Evolutionary conservation across 163 green algal species (phyloP), one percentile per base, ranked within the genome.

Genomic region (Scenedesmus sp.): DNA sequence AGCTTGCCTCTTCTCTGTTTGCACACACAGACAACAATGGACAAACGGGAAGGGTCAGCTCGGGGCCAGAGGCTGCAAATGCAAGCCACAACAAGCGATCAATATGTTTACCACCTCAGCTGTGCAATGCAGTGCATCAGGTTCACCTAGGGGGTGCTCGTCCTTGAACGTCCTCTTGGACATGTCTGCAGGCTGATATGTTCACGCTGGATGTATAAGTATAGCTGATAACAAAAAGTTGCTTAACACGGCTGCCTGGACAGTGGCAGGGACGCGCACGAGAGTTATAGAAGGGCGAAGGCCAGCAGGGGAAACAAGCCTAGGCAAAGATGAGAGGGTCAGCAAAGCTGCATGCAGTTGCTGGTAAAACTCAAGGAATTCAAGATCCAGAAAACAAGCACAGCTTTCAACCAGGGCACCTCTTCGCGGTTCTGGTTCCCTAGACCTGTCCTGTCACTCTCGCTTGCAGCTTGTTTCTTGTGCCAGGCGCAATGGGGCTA

Each of bases 1-100:
- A 3, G 97, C 97, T 91, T 99, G 96, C 7, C 98, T 94, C 94
- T 99, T 99, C 92, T 99, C 98, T 99, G 96, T 90, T 91, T 86
- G 76, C 52, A 79, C 9, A 60, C 70, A 79, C 23, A 79, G 70
- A 79, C 70, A 79, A 79, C 70, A 79, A 79, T 79, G 70, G 70
- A 79, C 70, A 79, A 52, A 79, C 70, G 46, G 18, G 70, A 79
- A 5, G 23, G 2, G 70, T 79, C 70, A 79, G 70, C 23, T 52
- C 3, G 23, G 20, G 2, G 12, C 70, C 6, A 3, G 13, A 23
- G 46, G 70, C 70, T 6, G 6, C 46, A 3, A 13, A 79, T 15
- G 70, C 70, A 79, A 52, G 5, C 70, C 23, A 52, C n/a, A 15
- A 2, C 5, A 23, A 16, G 23, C 4, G 23, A 52, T 79, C 70